Percentiles rank a stretch among this genome's conserved stretches.
Evolutionary conservation across 495 filamentous ascomycete species (phyloP).

Genomic region (Evansstolkia leycettana): DNA sequence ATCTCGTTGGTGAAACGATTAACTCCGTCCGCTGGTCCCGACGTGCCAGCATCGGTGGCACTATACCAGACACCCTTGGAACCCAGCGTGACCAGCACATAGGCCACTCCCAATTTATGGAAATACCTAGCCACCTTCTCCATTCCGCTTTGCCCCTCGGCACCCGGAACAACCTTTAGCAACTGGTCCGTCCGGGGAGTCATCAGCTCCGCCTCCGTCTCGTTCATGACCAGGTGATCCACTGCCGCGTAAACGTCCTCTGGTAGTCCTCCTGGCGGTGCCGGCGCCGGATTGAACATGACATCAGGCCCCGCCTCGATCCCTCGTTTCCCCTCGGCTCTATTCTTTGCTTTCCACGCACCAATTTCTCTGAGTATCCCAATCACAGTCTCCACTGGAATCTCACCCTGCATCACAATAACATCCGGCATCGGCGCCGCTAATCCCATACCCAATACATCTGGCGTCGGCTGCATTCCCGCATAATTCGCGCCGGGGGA

Average conservation of each 20-base stretch:
- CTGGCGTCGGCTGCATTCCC: constrained; percentile 28
- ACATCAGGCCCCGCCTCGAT: constrained; percentile 38
- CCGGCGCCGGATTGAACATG: constrained; percentile 78
- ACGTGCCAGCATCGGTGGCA: constrained; percentile 24
- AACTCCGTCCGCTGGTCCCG: constrained; percentile 23
- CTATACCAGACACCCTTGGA: constrained; percentile 58
- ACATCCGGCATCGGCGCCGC: constrained; percentile 41
- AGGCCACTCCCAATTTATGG: constrained; percentile 52
- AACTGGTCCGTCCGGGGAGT: constrained; percentile 29
- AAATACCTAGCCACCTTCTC: constrained; percentile 46
- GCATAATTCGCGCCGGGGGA: constrained; percentile 66
- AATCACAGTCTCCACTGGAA: constrained; percentile 60
- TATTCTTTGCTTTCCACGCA: constrained; percentile 28
- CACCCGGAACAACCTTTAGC: constrained; percentile 19
- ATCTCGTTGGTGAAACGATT: constrained; percentile 27
- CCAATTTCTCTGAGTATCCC: constrained; percentile 40
- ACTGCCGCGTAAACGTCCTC: constrained; percentile 52
- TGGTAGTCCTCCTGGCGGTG: constrained; percentile 50
- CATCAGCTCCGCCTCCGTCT: constrained; percentile 75
- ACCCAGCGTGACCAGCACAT: constrained; percentile 75
- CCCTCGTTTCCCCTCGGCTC: constrained; percentile 31
- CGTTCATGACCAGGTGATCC: constrained; percentile 78
- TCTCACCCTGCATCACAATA: constrained; percentile 82
- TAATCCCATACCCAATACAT: constrained; percentile 26
- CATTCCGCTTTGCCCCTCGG: constrained; percentile 34